A percentile compares a stretch with the other conserved stretches of the same genome.
Evolutionary conservation across 768 basidiomycete genomes (phyloP).

Genomic region (Leccinum sublutescens): DNA sequence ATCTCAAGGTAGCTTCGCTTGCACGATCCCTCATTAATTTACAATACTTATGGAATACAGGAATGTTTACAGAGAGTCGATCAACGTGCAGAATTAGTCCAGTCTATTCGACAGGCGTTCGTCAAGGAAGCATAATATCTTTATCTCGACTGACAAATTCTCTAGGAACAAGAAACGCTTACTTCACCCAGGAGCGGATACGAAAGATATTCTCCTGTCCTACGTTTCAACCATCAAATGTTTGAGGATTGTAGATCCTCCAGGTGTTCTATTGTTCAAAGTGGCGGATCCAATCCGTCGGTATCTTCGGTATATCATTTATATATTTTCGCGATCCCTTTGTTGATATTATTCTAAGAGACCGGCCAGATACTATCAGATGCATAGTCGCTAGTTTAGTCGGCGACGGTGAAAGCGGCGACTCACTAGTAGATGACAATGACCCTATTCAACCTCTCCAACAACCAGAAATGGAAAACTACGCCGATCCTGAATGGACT

Average conservation of each 20-base stretch:
- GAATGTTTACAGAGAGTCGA: conserved; percentile 81
- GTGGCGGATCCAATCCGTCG: conserved; percentile 90
- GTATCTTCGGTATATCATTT: conserved; percentile 66
- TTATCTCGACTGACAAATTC: conserved; percentile 4
- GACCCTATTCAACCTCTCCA: conserved; percentile 78
- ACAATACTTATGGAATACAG: conserved; percentile 31
- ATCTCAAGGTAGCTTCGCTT: conserved; percentile 61
- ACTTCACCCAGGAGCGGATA: conserved; percentile 94
- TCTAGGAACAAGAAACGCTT: conserved; percentile 80
- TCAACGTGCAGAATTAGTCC: conserved; percentile 73
- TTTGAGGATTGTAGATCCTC: conserved; percentile 86
- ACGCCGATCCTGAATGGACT: conserved; percentile 88
- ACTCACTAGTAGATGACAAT: conserved; percentile 80
- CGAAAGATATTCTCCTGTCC: conserved; percentile 82
- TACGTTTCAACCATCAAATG: conserved; percentile 94
- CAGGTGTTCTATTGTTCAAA: conserved; percentile 88
- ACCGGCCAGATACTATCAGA: conserved; percentile 89
- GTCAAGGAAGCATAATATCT: conserved; percentile 7
- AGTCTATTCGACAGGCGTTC: conserved; percentile 76
- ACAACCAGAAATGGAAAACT: conserved; percentile 79
- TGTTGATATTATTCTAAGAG: conserved; percentile 41
- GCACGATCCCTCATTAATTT: neutral
- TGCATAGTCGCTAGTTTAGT: conserved; percentile 91
- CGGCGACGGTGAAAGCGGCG: conserved; percentile 78
- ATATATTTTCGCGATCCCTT: neutral